Conservation (phyloP, 306 rosid genomes). For the Pterocarpus macrocarpus region DNA sequence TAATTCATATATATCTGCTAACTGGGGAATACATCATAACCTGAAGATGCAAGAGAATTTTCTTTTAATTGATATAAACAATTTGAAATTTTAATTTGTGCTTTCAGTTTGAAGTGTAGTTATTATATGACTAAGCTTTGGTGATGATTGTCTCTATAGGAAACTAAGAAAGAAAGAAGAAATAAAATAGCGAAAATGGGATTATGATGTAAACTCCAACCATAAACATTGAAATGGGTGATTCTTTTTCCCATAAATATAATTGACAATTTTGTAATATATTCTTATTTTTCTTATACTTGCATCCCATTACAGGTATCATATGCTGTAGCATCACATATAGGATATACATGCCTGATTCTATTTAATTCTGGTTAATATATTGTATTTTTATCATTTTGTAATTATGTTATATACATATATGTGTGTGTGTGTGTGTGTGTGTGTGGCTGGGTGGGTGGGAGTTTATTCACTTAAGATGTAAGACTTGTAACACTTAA, state of each 20-base stretch:
- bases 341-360: constrained; percentile 9
- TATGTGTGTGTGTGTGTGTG: too few species aligned
- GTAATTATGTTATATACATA: too few species aligned
- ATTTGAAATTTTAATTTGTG: neutral
- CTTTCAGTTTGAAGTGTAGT: constrained; percentile 11
- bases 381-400: too few species aligned
- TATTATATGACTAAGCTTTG: neutral
- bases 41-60: constrained; percentile 25
- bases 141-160: constrained; percentile 14
- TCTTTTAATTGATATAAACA: constrained; percentile 25
- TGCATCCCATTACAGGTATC: constrained; percentile 22
- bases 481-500: too few species aligned
- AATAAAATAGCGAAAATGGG: neutral
- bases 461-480: too few species aligned
- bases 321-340: constrained; percentile 25
- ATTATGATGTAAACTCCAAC: constrained; percentile 22
- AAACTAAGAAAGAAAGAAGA: constrained; percentile 22
- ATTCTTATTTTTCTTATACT: neutral
- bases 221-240: neutral
- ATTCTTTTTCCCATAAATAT: too few species aligned
- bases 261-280: neutral
- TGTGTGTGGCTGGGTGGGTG: too few species aligned
- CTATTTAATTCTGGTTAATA: neutral
- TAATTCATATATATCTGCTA: neutral
- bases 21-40: constrained; percentile 8